Evolutionary conservation across 1,284 basidiomycete genomes (phyloP).

Genomic region (Malassezia psittaci): DNA sequence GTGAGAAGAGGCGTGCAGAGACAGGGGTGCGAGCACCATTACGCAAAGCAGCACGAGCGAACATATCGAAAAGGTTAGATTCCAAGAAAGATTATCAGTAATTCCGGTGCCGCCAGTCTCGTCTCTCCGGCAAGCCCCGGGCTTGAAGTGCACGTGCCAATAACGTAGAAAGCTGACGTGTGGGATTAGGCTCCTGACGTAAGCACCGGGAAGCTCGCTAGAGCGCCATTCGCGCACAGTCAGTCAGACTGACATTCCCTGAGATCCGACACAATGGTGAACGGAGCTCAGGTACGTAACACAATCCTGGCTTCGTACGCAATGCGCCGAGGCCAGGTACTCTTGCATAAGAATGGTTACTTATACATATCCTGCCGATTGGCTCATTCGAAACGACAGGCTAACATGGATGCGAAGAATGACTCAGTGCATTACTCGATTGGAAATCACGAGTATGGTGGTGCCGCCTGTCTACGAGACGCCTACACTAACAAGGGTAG

Average conservation of each 20-base stretch:
- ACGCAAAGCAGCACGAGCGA: constrained; percentile 28
- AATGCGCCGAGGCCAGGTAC: not conserved
- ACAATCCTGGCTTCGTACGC: not conserved
- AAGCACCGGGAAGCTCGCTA: not conserved
- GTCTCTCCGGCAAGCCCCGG: not conserved
- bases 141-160: constrained; percentile 2
- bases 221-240: too few relatives aligned
- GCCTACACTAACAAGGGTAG: constrained; percentile 40
- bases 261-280: not conserved
- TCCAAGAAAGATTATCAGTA: not conserved
- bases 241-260: too few relatives aligned
- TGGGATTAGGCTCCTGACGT: not conserved
- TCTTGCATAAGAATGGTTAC: not conserved
- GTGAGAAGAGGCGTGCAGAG: constrained; percentile 61
- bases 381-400: constrained; percentile 1
- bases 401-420: constrained; percentile 1
- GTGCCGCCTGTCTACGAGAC: constrained; percentile 35
- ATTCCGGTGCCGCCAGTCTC: not conserved
- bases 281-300: not conserved
- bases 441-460: constrained; percentile 26
- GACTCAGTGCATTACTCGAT: constrained; percentile 29
- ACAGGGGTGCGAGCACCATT: constrained; percentile 22
- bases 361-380: not conserved
- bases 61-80: constrained; percentile 18
- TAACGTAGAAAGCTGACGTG: constrained; percentile 1